phyloP scores from a whole-genome alignment of 2,329 filamentous ascomycete genomes.

The Curvularia eragrostidis region DNA sequence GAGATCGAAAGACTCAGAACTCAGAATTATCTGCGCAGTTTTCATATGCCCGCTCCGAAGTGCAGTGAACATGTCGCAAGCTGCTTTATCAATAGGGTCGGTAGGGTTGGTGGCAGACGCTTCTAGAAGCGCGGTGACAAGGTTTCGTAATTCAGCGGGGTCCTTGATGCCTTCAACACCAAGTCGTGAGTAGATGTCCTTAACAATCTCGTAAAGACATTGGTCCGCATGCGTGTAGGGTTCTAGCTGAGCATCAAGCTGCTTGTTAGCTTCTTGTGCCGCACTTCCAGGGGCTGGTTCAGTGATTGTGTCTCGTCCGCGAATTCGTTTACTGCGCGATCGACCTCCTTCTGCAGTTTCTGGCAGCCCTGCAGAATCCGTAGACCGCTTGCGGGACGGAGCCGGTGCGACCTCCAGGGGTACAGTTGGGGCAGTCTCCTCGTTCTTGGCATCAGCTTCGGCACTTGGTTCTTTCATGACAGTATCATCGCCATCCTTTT shows the following conservation, averaged over 20 bases:
- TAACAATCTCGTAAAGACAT: conserved; percentile 62
- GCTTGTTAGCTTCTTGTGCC: conserved; percentile 60
- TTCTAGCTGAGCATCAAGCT: conserved; percentile 63
- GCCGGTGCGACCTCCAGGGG: conserved; percentile 46
- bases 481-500: conserved; percentile 25
- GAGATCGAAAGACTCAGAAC: conserved; percentile 58
- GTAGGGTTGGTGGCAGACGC: conserved; percentile 6
- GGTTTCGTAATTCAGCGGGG: conserved; percentile 47
- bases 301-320: conserved; percentile 64
- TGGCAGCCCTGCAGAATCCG: conserved; percentile 64
- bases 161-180: conserved; percentile 56
- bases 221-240: conserved; percentile 63
- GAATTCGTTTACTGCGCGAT: conserved; percentile 65
- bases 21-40: conserved; percentile 57
- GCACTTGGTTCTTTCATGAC: conserved; percentile 31
- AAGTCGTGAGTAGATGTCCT: conserved; percentile 60
- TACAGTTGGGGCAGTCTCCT: conserved; percentile 22
- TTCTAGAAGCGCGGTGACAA: conserved; percentile 30
- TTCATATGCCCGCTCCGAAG: conserved; percentile 48
- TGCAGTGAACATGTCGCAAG: conserved; percentile 52
- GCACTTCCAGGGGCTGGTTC: conserved; percentile 56
- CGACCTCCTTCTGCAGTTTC: conserved; percentile 64
- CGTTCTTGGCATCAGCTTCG: conserved; percentile 20
- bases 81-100: conserved; percentile 42
- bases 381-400: conserved; percentile 65